A percentile compares a stretch with the other conserved stretches of the same genome.
Evolutionary conservation across 2,329 filamentous ascomycete species (phyloP).

Genomic region (Colletotrichum phormii): DNA sequence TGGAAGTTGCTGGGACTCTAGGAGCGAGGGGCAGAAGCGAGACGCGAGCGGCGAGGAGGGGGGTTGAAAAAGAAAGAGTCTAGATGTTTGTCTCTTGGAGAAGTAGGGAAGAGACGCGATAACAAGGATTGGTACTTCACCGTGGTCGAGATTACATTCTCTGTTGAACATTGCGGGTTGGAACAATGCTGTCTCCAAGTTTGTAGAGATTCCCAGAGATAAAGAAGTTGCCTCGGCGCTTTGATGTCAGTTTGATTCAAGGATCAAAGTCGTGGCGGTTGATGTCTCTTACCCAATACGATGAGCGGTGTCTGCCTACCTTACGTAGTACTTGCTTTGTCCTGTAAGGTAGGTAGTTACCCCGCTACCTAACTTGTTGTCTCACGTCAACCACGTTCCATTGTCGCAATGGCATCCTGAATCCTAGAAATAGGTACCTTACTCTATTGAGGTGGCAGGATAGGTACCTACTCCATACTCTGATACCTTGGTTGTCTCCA

Average conservation of each 20-base stretch:
- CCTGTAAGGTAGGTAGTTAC: no score
- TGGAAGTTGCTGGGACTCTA: not conserved
- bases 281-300: no score
- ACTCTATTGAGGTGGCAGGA: no score
- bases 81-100: not conserved
- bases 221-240: not conserved
- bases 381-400: no score
- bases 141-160: not conserved
- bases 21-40: not conserved
- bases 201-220: not conserved
- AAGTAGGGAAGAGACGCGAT: no score
- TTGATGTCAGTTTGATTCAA: not conserved
- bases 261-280: not conserved
- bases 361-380: no score
- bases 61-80: not conserved
- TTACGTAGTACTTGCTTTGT: no score
- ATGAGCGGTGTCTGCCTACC: not conserved
- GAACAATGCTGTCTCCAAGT: not conserved
- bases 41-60: not conserved
- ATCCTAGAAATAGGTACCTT: no score
- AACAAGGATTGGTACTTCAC: not conserved
- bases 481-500: no score
- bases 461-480: no score
- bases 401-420: no score
- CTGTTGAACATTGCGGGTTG: not conserved